Evolutionary conservation across 1,284 basidiomycete genomes (phyloP), one percentile per base, ranked within the genome.

Genomic region (Exobasidium cylindrosporum): DNA sequence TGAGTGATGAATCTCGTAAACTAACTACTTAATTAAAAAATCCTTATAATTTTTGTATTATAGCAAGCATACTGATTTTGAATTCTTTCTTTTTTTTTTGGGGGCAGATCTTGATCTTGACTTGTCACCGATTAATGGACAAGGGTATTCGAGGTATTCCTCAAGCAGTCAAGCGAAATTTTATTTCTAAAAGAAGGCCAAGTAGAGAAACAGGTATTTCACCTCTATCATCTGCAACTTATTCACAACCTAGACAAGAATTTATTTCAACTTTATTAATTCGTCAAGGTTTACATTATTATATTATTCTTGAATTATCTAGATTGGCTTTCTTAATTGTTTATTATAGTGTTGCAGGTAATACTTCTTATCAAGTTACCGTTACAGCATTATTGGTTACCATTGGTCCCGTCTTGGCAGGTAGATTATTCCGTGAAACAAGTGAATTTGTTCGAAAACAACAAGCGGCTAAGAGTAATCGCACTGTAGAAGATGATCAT

Each of bases 321-420:
- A 53, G 49, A 31, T 28, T 53, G 2, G 49, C 30, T 17, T 53
- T 53, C 28, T 31, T 53, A 10, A 53, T 53, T 24, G 49, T 53
- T 14, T 53, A 53, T 14, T 53, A 53, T 31, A 28, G n/a, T 14
- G 49, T 53, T 2, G 24, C 14, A 4, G 24, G 24, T 14, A 17
- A 28, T 2, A 53, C 49, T 10, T 53, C 49, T 4, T 53, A 4
- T 31, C 49, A 53, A 31, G 49, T 53, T 4, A 17, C 28, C 14
- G 14, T 53, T 53, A 17, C 3, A 3, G 49, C 17, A 4, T 17
- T 53, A 4, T 4, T 53, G 3, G 49, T 31, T 4, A 14, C 24
- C 3, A 17, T 53, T 17, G 49, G 26, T 31, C 49, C 49, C 17
- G 2, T 53, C 3, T 17, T 53, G 26, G 49, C 49, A 3, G 49